Evolutionary conservation across 2,329 filamentous ascomycete genomes (phyloP), one percentile per base, ranked within the genome.

Genomic region (Colletotrichum salicis): DNA sequence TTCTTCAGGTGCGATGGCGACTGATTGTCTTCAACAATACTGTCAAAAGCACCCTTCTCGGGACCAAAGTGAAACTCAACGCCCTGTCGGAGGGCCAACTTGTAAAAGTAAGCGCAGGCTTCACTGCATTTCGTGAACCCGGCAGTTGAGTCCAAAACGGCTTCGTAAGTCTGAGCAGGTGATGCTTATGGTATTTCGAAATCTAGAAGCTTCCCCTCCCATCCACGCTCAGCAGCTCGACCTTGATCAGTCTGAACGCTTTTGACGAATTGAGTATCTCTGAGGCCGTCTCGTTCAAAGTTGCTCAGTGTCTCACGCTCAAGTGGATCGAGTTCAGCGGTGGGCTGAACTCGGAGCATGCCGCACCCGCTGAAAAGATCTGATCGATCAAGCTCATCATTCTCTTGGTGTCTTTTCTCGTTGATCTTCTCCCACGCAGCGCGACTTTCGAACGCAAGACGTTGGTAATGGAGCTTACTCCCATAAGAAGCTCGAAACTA

Each of bases 291-390:
- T 4, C 76, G 75, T 54, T 76, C 63, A 71, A 77, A 76, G 67
- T 74, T 77, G 10, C 56, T 69, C 24, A 78, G 64, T 0, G 75
- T 78, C 56, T 78, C 76, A 54, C 71, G 71, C 58, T 78, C 76
- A 19, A 77, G 67, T 2, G 64, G 67, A 2, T 73, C 74, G 5
- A 78, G 70, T 5, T 71, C 56, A 5, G 63, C 73, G 0, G 73
- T 55, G 0, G 76, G 76, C 66, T 78, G 76, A 4, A 77, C 76
- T 8, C 76, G 76, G 6, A 78, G 74, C 76, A 78, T 78, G n/a
- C 76, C 76, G 41, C 72, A 73, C 13, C 54, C 65, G 15, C 73
- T 70, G 27, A 78, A 77, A 8, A 77, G 68, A 3, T 68, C 67
- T 2, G 54, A 58, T 12, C n/a, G 64, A 1, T 67, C 66, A 15